Evolutionary conservation across 2,329 filamentous ascomycete genomes (phyloP).

Genomic region (Nannizziopsis barbatae): DNA sequence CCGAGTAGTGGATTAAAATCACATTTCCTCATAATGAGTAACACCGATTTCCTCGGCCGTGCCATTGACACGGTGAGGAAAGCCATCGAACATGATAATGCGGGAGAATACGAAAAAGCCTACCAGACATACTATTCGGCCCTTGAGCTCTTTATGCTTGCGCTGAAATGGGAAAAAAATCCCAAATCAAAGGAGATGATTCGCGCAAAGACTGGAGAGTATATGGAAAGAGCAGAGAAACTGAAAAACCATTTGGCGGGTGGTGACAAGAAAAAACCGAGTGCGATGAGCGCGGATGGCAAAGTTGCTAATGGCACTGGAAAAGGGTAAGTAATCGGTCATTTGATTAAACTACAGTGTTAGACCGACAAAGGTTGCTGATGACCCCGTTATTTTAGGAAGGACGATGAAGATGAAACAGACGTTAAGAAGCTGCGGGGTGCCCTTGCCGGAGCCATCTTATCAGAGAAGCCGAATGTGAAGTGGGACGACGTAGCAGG

Average conservation of each 20-base stretch:
- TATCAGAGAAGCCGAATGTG: constrained; percentile 91
- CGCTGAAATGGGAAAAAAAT: constrained; percentile 99
- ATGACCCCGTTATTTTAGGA: constrained; percentile 22
- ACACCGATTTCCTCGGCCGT: constrained; percentile 91
- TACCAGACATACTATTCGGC: constrained; percentile 93
- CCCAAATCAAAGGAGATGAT: constrained; percentile 95
- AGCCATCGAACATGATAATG: constrained; percentile 91
- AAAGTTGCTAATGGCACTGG: constrained; percentile 40
- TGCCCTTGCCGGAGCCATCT: constrained; percentile 79
- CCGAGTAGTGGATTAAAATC: neutral
- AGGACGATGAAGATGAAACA: constrained; percentile 60
- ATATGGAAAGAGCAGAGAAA: constrained; percentile 98
- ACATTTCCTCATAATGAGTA: constrained; percentile 57
- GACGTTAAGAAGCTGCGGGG: constrained; percentile 92
- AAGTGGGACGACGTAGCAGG: constrained; percentile 98
- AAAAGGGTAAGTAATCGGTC: constrained; percentile 41
- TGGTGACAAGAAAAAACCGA: constrained; percentile 42
- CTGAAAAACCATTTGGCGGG: constrained; percentile 81
- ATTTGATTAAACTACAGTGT: neutral
- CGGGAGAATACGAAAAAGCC: constrained; percentile 91
- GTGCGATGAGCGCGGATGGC: constrained; percentile 42
- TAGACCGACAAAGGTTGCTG: neutral
- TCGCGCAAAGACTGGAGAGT: constrained; percentile 83
- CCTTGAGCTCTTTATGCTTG: constrained; percentile 96
- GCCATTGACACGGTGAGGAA: constrained; percentile 96